phyloP scores from a whole-genome alignment of 2,329 filamentous ascomycete genomes.

The Fusarium hostae region DNA sequence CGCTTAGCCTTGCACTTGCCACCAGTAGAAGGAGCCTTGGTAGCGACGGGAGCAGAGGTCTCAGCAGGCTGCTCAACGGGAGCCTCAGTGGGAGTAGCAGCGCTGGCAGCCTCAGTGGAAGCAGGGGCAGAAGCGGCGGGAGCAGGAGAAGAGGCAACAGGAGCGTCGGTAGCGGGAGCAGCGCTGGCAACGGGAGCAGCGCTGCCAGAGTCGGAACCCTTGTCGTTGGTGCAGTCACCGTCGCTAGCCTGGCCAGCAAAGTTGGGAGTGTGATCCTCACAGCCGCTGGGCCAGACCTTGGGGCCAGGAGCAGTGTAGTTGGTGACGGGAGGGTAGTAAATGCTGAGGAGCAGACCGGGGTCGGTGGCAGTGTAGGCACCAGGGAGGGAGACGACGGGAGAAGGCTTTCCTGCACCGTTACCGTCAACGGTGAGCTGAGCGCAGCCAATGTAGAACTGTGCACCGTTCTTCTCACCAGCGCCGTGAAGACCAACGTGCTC shows the following conservation, averaged over 20 bases:
- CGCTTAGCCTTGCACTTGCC: conserved; percentile 29
- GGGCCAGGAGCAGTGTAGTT: conserved; percentile 50
- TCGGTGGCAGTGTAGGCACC: conserved; percentile 49
- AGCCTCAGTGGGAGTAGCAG: conserved; percentile 1
- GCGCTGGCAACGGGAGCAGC: conserved; percentile 21
- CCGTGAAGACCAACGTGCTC: conserved; percentile 52
- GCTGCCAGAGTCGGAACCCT: conserved; percentile 22
- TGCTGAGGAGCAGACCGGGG: conserved; percentile 49
- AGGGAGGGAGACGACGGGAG: conserved; percentile 47
- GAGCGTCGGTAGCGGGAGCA: conserved; percentile 11
- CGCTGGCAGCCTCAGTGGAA: conserved; percentile 18
- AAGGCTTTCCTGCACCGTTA: conserved; percentile 45
- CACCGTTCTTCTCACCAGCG: conserved; percentile 47
- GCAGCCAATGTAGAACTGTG: conserved; percentile 53
- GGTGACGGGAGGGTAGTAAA: conserved; percentile 50
- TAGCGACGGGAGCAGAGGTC: conserved; percentile 19
- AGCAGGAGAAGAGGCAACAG: conserved; percentile 1
- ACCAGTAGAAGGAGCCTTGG: conserved; percentile 25
- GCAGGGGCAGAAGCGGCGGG: conserved; percentile 30
- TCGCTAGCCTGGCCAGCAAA: conserved; percentile 47
- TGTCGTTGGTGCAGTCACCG: conserved; percentile 51
- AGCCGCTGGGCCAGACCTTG: conserved; percentile 49
- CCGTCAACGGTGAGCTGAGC: conserved; percentile 50
- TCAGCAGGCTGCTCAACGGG: conserved; percentile 14
- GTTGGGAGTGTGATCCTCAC: conserved; percentile 54